Conservation (phyloP, 23 red algal species). For the Gracilaria gracilis region DNA sequence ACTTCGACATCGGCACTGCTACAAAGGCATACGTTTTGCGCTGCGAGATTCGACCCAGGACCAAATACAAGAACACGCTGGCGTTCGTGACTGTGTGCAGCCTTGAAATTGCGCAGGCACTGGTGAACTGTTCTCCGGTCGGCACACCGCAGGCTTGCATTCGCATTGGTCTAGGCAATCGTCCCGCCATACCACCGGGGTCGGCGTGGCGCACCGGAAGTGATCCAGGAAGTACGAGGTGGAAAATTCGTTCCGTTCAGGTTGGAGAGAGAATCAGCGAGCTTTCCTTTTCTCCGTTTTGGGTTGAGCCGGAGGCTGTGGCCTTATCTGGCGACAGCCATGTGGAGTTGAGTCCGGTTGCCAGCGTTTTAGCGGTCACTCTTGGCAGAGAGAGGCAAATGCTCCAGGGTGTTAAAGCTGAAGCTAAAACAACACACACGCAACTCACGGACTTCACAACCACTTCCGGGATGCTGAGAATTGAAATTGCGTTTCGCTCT, state of each 20-base stretch:
- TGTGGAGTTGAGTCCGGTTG: slow-evolving; percentile 20
- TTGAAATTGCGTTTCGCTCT: slow-evolving; percentile 54
- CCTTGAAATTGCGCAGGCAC: neutral
- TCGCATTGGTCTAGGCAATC: neutral
- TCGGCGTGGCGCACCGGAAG: neutral
- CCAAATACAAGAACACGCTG: neutral
- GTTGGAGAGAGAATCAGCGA: neutral
- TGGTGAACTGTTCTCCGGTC: neutral
- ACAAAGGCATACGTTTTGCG: neutral
- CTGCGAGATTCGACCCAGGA: neutral
- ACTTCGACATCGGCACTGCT: neutral
- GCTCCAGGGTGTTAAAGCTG: neutral
- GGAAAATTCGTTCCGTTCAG: neutral
- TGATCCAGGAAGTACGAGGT: neutral
- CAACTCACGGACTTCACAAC: neutral
- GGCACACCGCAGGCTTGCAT: too few relatives aligned
- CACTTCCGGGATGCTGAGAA: slow-evolving; percentile 4
- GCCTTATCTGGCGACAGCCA: neutral
- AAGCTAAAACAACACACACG: neutral
- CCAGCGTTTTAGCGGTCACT: slow-evolving; percentile 10
- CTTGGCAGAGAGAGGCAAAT: neutral
- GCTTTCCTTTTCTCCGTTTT: neutral
- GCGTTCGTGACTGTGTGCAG: neutral
- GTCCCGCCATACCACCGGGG: neutral
- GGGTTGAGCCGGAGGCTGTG: neutral